Conservation (phyloP, 2,329 filamentous ascomycete genomes). For the Colletotrichum tamarilloi region DNA sequence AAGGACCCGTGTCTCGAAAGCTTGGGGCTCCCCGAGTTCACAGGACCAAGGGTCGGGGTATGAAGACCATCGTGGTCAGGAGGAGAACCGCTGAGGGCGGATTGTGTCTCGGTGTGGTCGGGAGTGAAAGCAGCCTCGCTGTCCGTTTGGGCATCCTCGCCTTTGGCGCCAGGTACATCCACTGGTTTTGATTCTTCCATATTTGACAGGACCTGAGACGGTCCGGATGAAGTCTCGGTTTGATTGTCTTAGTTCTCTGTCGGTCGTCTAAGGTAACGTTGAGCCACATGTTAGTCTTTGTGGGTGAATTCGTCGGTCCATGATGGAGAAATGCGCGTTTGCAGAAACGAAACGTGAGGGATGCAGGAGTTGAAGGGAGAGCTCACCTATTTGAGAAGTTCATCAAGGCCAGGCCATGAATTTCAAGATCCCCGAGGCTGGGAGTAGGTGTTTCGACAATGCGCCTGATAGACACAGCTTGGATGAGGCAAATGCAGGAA, state of each 20-base stretch:
- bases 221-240: not conserved
- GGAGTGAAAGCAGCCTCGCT: slow-evolving; percentile 56
- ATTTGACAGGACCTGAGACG: slow-evolving; percentile 41
- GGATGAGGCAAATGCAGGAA: not conserved
- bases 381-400: not conserved
- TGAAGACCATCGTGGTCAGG: slow-evolving; percentile 57
- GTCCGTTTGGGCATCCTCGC: slow-evolving; percentile 52
- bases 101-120: slow-evolving; percentile 51
- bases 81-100: slow-evolving; percentile 56
- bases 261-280: not conserved
- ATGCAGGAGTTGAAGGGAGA: too few relatives aligned
- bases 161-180: slow-evolving; percentile 48
- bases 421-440: not conserved
- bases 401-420: not conserved
- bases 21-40: slow-evolving; percentile 60
- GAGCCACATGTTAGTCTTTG: not conserved
- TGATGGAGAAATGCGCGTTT: not conserved
- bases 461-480: not conserved
- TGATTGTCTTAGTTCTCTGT: not conserved
- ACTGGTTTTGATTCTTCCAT: slow-evolving; percentile 41
- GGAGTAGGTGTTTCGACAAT: not conserved
- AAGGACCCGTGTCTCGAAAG: slow-evolving; percentile 84
- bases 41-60: slow-evolving; percentile 62
- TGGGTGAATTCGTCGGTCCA: not conserved
- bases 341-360: not conserved